Conservation (phyloP, 805 yeast genomes). For the Kuraishia piskuri region DNA sequence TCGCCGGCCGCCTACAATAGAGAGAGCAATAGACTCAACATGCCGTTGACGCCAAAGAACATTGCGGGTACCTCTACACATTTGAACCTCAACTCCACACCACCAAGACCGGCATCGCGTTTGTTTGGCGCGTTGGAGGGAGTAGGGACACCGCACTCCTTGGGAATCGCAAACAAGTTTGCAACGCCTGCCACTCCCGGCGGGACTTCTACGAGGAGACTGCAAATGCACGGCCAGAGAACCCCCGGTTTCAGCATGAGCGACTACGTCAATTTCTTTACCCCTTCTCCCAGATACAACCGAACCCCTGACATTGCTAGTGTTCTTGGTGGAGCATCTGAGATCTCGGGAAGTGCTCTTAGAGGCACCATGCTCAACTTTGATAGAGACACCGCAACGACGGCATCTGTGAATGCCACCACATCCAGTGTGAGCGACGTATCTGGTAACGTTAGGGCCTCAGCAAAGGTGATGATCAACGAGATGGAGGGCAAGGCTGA, state of each 20-base stretch:
- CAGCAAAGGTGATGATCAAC: not conserved
- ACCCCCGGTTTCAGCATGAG: slow-evolving; percentile 75
- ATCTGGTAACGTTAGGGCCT: not conserved
- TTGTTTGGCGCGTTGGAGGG: not conserved
- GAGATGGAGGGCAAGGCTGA: not conserved
- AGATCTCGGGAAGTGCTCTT: not conserved
- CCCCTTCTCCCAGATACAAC: slow-evolving; percentile 53
- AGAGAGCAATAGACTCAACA: not conserved
- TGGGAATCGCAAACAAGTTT: slow-evolving; percentile 7
- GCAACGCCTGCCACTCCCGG: slow-evolving; percentile 20
- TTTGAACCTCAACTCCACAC: slow-evolving; percentile 2
- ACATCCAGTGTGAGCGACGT: not conserved
- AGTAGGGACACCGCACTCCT: not conserved
- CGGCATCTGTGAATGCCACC: not conserved
- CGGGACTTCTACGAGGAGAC: not conserved
- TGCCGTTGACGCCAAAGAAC: slow-evolving; percentile 3
- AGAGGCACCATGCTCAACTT: slow-evolving; percentile 1
- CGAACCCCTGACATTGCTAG: slow-evolving; percentile 24
- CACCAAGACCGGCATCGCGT: slow-evolving; percentile 2
- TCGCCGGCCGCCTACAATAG: slow-evolving; percentile 3
- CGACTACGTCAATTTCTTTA: slow-evolving; percentile 72
- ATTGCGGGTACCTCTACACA: not conserved
- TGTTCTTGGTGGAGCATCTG: not conserved
- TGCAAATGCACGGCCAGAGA: slow-evolving; percentile 18
- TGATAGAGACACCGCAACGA: not conserved